Evolutionary conservation across 805 yeast genomes (phyloP), one percentile per base, ranked within the genome.

Genomic region (Sugiyamaella smithiae): DNA sequence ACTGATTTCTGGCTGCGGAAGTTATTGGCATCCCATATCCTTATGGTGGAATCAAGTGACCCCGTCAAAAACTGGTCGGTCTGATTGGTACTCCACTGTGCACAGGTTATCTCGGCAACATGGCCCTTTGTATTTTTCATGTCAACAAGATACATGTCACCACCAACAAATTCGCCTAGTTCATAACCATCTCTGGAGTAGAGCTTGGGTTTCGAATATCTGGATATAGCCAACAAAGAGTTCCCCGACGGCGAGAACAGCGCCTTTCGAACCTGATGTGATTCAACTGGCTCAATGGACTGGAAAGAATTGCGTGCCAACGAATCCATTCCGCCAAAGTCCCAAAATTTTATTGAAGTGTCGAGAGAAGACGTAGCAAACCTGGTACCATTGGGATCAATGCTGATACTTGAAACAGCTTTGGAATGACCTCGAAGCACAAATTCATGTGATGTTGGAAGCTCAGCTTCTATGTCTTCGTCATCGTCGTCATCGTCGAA

Each of bases 401-500:
- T 50, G 3, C 55, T 55, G 16, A 68, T 41, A 1, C 57, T 45
- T 1, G 59, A 53, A n/a, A 67, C 43, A 4, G 46, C 52, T 47
- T 57, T 62, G 23, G 26, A 43, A 17, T 58, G 63, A 8, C 48
- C 52, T 6, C 48, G 33, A 9, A 69, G 43, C 8, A 49, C 22
- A 29, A 66, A 46, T 20, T 63, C 56, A 45, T 72, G 75, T 0
- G 72, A 56, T 2, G 65, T 56, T 5, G 76, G 76, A n/a, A 68
- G 43, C 4, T 56, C 55, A 3, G 56, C 61, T 2, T 59, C 56
- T 17, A 62, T 70, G 24, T 62, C 70, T 5, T 56, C 61, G 7
- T 54, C 63, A 28, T 57, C 63, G 25, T 49, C 56, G 17, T 44
- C 56, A n/a, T 29, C 32, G 43, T 61, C 63, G 2, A 9, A n/a